Evolutionary conservation across 2,329 filamentous ascomycete species (phyloP), one percentile per base, ranked within the genome.

Genomic region (Paradendryphiella salina): DNA sequence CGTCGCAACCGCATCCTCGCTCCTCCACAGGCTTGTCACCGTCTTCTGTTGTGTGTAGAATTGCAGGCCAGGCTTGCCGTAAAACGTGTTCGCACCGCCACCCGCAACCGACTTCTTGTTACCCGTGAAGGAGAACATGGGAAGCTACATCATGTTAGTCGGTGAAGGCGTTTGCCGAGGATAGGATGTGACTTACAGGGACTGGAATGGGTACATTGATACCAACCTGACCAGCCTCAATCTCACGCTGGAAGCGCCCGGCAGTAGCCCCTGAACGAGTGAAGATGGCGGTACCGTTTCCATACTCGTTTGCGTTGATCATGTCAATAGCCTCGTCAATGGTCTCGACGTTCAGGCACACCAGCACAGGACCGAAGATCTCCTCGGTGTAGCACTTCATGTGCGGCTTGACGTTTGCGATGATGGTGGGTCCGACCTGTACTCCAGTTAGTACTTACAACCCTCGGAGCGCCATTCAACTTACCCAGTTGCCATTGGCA

Each of bases 41-140:
- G 94, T 99, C 88, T 99, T 97, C 70, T 89, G 83, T 78, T 97
- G 94, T 3, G 94, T 99, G 76, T 96, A 97, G 73, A 99, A 99
- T 71, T 89, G 86, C 71, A 99, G 76, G 18, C 93, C 94, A 0
- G 91, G 90, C 75, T 89, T 88, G 61, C 94, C 94, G 76, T 99
- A 99, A 73, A 99, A 97, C 13, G 91, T 96, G 77, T 84, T 96
- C 31, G 89, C 88, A 54, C 94, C 93, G 44, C 92, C 92, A 46
- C 93, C 94, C 0, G 94, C 94, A 50, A 97, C 81, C 67, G 86
- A 90, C 82, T 88, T 92, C 86, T 99, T 83, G 72, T 86, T 86
- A 14, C 84, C 84, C 2, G 84, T 86, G 73, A 85, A 85, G 53
- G 77, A 80, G 75, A 85, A 85, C 81, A 84, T 84, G 63, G 82